Evolutionary conservation across 257 asterid species (phyloP).

Genomic region (Perilla frutescens): DNA sequence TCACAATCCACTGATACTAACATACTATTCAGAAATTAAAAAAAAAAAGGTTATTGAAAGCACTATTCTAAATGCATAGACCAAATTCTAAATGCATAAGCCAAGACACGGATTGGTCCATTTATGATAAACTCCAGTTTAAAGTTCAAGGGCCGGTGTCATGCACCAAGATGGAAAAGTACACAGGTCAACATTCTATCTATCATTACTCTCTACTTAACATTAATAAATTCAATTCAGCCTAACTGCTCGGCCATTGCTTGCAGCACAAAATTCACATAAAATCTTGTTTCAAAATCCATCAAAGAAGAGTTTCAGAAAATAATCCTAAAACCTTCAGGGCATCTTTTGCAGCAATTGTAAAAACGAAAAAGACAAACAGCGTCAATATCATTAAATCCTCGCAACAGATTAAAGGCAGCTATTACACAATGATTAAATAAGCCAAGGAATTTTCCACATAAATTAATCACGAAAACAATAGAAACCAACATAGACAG

Average conservation of each 20-base stretch:
- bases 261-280: background rate
- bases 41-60: background rate
- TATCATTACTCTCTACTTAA: background rate
- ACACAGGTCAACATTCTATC: background rate
- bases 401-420: background rate
- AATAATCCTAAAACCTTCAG: slow-evolving; percentile 20
- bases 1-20: background rate
- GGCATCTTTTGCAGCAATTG: background rate
- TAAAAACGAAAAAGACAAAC: background rate
- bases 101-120: background rate
- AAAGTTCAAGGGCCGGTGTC: too few relatives aligned
- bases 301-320: slow-evolving; percentile 13
- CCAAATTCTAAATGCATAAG: background rate
- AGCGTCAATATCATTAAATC: background rate
- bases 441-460: background rate
- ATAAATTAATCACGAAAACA: background rate
- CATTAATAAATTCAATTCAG: slow-evolving; percentile 7
- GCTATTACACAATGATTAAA: background rate
- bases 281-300: background rate
- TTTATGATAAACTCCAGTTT: background rate
- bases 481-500: background rate
- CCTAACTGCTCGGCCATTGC: background rate
- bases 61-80: background rate
- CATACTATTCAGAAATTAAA: background rate
- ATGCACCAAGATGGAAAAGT: background rate